phyloP scores from a whole-genome alignment of 2,329 filamentous ascomycete genomes.

The Sporothrix brunneoviolacea region DNA sequence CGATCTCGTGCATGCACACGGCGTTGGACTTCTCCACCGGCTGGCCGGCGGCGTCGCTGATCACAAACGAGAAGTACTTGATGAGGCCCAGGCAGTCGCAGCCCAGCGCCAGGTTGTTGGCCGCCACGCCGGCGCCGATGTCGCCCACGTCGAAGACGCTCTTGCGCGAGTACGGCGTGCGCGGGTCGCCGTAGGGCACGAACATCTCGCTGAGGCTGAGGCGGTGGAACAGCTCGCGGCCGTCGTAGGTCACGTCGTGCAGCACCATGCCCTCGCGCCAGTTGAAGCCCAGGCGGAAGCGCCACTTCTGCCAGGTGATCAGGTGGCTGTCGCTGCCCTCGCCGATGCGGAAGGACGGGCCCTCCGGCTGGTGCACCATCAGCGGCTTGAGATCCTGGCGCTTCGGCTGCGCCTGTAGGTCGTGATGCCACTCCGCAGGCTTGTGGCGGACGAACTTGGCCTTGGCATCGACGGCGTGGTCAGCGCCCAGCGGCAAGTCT shows the following conservation, averaged over 20 bases:
- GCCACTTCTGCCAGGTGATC: constrained; percentile 62
- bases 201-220: constrained; percentile 63
- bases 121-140: constrained; percentile 56
- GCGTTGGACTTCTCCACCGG: constrained; percentile 44
- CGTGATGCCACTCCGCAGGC: constrained; percentile 39
- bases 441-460: constrained; percentile 34
- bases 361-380: constrained; percentile 15
- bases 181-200: constrained; percentile 57
- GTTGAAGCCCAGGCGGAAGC: constrained; percentile 63
- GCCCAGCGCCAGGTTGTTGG: constrained; percentile 61
- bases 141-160: constrained; percentile 68
- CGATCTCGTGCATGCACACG: constrained; percentile 63
- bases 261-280: constrained; percentile 63
- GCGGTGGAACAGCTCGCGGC: constrained; percentile 58
- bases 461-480: constrained; percentile 23
- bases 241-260: constrained; percentile 59
- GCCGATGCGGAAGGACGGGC: constrained; percentile 38
- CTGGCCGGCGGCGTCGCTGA: constrained; percentile 45
- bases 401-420: neutral
- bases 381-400: neutral
- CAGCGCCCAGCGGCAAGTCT: constrained; percentile 36
- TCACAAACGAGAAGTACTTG: constrained; percentile 40
- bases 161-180: constrained; percentile 60
- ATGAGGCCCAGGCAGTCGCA: constrained; percentile 66
- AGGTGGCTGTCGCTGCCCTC: constrained; percentile 32